Base-by-base conservation (phyloP, 1,284 basidiomycete genomes). In the Trichosporon ovoides region DNA sequence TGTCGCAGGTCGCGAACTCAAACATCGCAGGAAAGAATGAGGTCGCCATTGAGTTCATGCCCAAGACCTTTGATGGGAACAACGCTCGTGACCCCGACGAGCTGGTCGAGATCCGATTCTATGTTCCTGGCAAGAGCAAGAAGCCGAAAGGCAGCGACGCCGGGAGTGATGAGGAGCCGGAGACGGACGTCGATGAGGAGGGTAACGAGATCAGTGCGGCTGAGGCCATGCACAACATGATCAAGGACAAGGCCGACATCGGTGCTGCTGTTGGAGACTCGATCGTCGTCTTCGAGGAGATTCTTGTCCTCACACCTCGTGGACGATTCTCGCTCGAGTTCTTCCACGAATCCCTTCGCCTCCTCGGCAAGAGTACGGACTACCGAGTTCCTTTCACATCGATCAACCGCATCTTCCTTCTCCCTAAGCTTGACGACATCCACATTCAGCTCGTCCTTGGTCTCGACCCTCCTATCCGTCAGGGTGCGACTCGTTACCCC, bases 261-360 rank as follows among this genome's bases (percentile, higher is more conserved):
- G 91, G 92, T 1, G 89, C 93, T 71, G 88, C 94, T 16, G 84
- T 87, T 2, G 96, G 95, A 52, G 91, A 97, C 72, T 85, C 91
- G 59, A 89, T 99, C 51, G 84, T 98, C 69, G 91, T 91, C 70
- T 97, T 99, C 71, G 91, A 94, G 71, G 96, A 99, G 67, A 88
- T 98, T 16, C 84, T 96, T n/a, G 90, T 98, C 5, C 83, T 95
- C 55, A 98, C 96, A 0, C 96, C 96, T 65, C 81, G 93, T 82
- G 95, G 95, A 57, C 87, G 93, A 59, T 98, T 95, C 78, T 94
- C 98, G 68, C 87, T 98, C 76, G 96, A 98, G 78, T 94, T 98
- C 87, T 98, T 92, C 82, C 85, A 87, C 38, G 89, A 91, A 50
- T 98, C 95, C 78, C 78, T 99, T 69, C 87, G 96, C 40, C 80